Evolutionary conservation across 495 filamentous ascomycete species (phyloP), one percentile per base, ranked within the genome.

Genomic region (Cercophora newfieldiana): DNA sequence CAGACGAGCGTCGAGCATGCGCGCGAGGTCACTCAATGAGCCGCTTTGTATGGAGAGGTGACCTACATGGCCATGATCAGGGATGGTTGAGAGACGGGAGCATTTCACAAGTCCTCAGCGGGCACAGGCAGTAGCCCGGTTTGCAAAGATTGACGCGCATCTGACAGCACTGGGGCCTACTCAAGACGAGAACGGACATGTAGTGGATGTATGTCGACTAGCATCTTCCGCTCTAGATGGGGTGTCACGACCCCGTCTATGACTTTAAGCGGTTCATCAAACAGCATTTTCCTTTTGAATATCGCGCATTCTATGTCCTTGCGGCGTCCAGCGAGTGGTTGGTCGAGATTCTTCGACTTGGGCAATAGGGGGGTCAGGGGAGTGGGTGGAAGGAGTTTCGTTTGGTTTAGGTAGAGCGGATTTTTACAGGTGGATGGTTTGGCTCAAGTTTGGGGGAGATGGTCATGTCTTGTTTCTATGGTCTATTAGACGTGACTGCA

Each of bases 21-120:
- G 53, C 72, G 63, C 14, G 70, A 77, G 57, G 66, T 78, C 7
- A 73, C 75, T 24, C 78, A 80, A 61, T 81, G 26, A 18, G 14
- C 26, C 50, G 29, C 61, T 53, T 31, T 63, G 7, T 12, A 49
- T 44, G 66, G 60, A 18, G 53, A 24, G 25, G 29, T 64, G 24
- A 33, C 31, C 21, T 19, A 50, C 53, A 10, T 26, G 2, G 12
- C 10, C 5, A 56, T 47, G 51, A 28, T 1, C 16, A 37, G 26
- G 16, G 21, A 58, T 28, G 49, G 29, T 14, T 44, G 12, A 33
- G 30, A 33, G 5, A 33, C n/a, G n/a, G 12, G 12, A 44, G 18
- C 10, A 14, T 44, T 8, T 44, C 37, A 33, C 12, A 33, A 44
- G 37, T 44, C 2, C 10, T 16, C 37, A 44, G 37, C 37, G 18